Percentiles rank a stretch among this genome's conserved stretches.
Conservation (phyloP, 768 basidiomycete genomes). For the Mycena galopus region DNA sequence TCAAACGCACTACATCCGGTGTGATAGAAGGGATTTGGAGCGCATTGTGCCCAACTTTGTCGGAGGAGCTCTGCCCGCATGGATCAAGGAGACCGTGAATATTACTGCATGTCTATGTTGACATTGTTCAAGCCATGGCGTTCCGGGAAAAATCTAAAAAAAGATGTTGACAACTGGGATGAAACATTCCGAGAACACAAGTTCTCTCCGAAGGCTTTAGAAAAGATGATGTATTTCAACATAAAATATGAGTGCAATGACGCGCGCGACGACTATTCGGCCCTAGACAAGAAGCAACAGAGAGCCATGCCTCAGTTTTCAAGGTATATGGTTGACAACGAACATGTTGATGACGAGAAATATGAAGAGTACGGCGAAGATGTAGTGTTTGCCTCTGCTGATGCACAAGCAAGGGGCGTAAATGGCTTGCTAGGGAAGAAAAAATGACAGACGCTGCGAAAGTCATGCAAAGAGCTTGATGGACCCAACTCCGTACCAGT, state of each 20-base stretch:
- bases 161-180: slow-evolving; percentile 31
- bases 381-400: no score
- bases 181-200: slow-evolving; percentile 29
- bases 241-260: slow-evolving; percentile 47
- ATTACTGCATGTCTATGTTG: slow-evolving; percentile 45
- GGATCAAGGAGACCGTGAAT: slow-evolving; percentile 48
- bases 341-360: background rate
- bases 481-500: no score
- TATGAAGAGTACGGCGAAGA: background rate
- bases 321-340: background rate
- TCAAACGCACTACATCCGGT: slow-evolving; percentile 4
- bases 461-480: no score
- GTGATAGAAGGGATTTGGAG: slow-evolving; percentile 2
- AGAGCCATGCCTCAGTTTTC: no score
- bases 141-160: slow-evolving; percentile 37
- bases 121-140: slow-evolving; percentile 46
- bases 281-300: slow-evolving; percentile 27
- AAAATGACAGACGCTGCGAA: no score
- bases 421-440: no score
- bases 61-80: slow-evolving; percentile 40
- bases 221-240: slow-evolving; percentile 39
- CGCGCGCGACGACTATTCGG: slow-evolving; percentile 46
- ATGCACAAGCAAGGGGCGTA: no score
- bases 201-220: slow-evolving; percentile 30
- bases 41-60: slow-evolving; percentile 45